Percentiles rank a stretch among this genome's conserved stretches.
Conservation (phyloP, 768 basidiomycete genomes). For the Austroboletus eburneus region DNA sequence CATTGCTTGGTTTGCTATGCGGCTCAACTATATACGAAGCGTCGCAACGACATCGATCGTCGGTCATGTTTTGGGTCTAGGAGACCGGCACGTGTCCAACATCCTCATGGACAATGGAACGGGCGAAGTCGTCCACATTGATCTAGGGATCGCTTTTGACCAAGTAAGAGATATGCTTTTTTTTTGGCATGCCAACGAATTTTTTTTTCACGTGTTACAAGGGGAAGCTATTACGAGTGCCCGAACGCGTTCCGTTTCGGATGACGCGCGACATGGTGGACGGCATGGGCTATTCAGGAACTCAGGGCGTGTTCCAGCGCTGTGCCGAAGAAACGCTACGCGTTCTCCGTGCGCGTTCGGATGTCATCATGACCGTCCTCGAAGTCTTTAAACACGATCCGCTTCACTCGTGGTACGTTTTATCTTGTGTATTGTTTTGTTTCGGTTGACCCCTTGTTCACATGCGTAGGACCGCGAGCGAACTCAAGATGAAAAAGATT, state of each 20-base stretch:
- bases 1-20: constrained; percentile 88
- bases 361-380: constrained; percentile 88
- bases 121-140: constrained; percentile 93
- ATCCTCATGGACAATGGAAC: constrained; percentile 80
- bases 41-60: constrained; percentile 93
- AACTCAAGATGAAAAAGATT: constrained; percentile 63
- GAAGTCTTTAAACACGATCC: constrained; percentile 98
- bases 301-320: constrained; percentile 90
- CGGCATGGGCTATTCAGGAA: constrained; percentile 86
- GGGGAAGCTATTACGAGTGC: constrained; percentile 76
- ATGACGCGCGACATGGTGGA: constrained; percentile 93
- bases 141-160: constrained; percentile 95
- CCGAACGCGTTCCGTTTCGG: constrained; percentile 92
- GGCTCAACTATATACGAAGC: constrained; percentile 85
- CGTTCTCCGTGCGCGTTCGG: constrained; percentile 80
- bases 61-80: constrained; percentile 87
- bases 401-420: constrained; percentile 78
- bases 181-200: background rate
- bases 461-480: constrained; percentile 67
- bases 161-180: constrained; percentile 61
- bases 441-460: no score
- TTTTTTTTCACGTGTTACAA: constrained; percentile 25
- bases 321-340: constrained; percentile 94
- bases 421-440: background rate
- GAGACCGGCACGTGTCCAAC: constrained; percentile 90